These are phyloP conservation scores for Phlebiopsis flavidoalba DNA, from an alignment of 768 basidiomycete genomes.

Conservation along the genomic window DNA sequence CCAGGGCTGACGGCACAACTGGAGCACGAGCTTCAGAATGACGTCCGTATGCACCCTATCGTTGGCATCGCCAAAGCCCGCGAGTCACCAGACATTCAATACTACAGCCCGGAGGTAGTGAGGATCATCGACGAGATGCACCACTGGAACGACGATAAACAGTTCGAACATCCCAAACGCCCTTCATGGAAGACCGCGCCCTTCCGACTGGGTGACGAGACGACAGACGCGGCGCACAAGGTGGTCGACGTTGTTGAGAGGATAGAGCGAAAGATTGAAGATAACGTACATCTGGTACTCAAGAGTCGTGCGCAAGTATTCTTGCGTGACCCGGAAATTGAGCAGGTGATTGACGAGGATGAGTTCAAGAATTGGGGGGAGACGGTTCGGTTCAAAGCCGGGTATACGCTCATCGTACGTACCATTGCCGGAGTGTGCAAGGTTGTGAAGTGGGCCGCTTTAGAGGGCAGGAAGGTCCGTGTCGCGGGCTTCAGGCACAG, in stretches of 20 bases:
- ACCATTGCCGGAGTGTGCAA: constrained; percentile 9
- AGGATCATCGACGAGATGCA: background rate
- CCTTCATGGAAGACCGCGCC: background rate
- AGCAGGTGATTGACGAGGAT: background rate
- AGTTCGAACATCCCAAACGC: background rate
- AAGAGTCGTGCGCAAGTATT: background rate
- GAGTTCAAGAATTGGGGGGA: constrained; percentile 13
- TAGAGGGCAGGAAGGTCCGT: constrained; percentile 7
- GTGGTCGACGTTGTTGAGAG: background rate
- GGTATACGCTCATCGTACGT: constrained; percentile 10
- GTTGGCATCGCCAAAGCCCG: background rate
- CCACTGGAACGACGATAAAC: background rate
- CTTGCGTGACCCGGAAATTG: background rate
- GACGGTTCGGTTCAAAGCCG: constrained; percentile 4
- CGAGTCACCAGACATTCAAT: background rate
- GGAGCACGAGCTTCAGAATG: background rate
- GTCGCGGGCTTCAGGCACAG: constrained; percentile 15
- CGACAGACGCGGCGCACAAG: background rate
- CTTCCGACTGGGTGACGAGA: background rate
- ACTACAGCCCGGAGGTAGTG: background rate
- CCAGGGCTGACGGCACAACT: background rate
- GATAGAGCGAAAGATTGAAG: background rate
- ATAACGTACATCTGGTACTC: background rate
- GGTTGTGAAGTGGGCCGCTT: constrained; percentile 13
- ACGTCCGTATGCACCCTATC: background rate